Base-by-base conservation (phyloP, 768 basidiomycete genomes). In the Coprinopsis sp. region DNA sequence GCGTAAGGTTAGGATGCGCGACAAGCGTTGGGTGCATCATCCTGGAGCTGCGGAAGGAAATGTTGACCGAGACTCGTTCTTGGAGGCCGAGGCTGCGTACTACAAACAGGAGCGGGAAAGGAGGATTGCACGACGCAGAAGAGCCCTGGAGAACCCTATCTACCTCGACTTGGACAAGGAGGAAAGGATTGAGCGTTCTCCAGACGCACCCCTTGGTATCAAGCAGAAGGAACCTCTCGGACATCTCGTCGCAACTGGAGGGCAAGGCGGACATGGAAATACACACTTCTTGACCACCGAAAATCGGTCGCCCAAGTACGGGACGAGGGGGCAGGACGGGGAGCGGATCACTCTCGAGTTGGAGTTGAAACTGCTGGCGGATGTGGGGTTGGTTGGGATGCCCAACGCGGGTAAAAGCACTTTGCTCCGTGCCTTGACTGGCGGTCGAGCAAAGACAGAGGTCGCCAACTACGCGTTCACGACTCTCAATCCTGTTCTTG, bases 401-500 rank as follows among this genome's bases (percentile, higher is more conserved):
- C 96, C 96, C 6, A 99, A 97, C 55, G 91, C 89, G 0, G 95
- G 85, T 23, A 89, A 91, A 69, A 94, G 91, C 64, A 98, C 96
- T 0, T 66, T 99, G 2, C 72, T 98, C 3, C 82, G 90, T 16
- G 93, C 92, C 0, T 68, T 98, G 7, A 96, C 94, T 0, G 89
- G 87, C 6, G 84, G 91, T 3, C 74, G 87, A 22, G 87, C 89
- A 10, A 84, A 80, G 60, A 87, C 81, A 4, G 86, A 88, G 56
- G 85, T 97, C 24, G 94, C 93, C 0, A 77, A 81, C 8, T 96
- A 96, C 61, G 86, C 91, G 1, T 98, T 98, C 65, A 97, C 96
- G 16, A 98, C 95, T 1, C 71, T 97, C 29, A 96, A 96, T 53
- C 96, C 95, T 1, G 82, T 96, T 40, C 77, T 97, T 21, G 96